Percentiles rank a stretch among this genome's conserved stretches.
Conservation (phyloP, 2,329 filamentous ascomycete genomes). For the Colletotrichum chrysophilum region DNA sequence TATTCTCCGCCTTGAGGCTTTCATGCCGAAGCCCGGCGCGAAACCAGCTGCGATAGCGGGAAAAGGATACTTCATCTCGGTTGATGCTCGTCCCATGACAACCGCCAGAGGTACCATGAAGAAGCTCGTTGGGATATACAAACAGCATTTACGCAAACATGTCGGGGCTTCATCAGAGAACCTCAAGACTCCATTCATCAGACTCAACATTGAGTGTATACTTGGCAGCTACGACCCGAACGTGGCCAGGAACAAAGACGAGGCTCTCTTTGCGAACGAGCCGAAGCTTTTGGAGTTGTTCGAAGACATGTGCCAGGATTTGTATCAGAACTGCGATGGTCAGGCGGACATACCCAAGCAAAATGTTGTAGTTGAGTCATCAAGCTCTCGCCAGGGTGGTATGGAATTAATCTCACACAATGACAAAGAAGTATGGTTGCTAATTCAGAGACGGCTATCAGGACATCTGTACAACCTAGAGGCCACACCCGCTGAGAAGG, state of each 20-base stretch:
- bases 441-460: background rate
- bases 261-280: slow-evolving; percentile 71
- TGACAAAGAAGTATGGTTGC: background rate
- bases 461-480: background rate
- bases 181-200: slow-evolving; percentile 63
- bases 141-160: slow-evolving; percentile 47
- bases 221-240: slow-evolving; percentile 73
- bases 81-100: slow-evolving; percentile 72
- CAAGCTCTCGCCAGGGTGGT: background rate
- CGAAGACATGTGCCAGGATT: slow-evolving; percentile 43
- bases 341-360: background rate
- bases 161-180: slow-evolving; percentile 26
- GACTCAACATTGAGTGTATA: slow-evolving; percentile 67
- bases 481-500: background rate
- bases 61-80: slow-evolving; percentile 66
- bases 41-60: slow-evolving; percentile 44
- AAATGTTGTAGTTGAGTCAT: background rate
- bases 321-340: slow-evolving; percentile 35
- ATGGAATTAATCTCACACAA: no score
- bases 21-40: slow-evolving; percentile 60
- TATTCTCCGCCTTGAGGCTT: slow-evolving; percentile 54
- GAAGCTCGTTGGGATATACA: slow-evolving; percentile 61
- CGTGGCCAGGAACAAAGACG: slow-evolving; percentile 73
- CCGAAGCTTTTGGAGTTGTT: slow-evolving; percentile 49
- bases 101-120: slow-evolving; percentile 60